These are phyloP conservation scores for Rhizophagus sp. DNA, from an alignment of 192 early-diverging fungal genomes.

Conservation along the genomic window DNA sequence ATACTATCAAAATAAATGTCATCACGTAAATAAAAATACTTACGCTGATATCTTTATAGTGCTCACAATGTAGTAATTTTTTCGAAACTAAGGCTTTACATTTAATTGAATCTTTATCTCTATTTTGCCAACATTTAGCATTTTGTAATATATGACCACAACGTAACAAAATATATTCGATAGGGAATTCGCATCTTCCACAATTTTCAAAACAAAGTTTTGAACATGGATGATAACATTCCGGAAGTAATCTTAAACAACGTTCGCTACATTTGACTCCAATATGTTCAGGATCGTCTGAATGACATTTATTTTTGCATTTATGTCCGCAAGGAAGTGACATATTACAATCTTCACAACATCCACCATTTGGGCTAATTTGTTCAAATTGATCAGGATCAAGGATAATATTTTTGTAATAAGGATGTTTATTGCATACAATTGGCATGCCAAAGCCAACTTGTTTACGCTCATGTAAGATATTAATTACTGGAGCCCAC, in stretches of 20 bases:
- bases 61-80: conserved; percentile 44
- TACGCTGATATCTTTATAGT: conserved; percentile 27
- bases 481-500: conserved; percentile 45
- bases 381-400: conserved; percentile 34
- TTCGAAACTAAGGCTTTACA: conserved; percentile 31
- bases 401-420: conserved; percentile 31
- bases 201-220: no score
- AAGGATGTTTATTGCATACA: conserved; percentile 48
- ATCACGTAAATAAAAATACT: not conserved
- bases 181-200: no score
- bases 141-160: no score
- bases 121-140: no score
- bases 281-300: conserved; percentile 37
- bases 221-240: no score
- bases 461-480: conserved; percentile 33
- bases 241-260: no score
- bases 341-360: conserved; percentile 40
- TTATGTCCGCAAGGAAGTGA: conserved; percentile 53
- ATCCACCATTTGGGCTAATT: conserved; percentile 56
- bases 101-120: conserved; percentile 3
- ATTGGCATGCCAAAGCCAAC: conserved; percentile 49
- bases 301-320: conserved; percentile 40
- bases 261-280: conserved; percentile 14
- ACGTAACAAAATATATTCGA: no score
- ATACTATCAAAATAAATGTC: no score